Evolutionary conservation across 768 basidiomycete genomes (phyloP), one percentile per base, ranked within the genome.

Genomic region (Leccinum fibrillosum): DNA sequence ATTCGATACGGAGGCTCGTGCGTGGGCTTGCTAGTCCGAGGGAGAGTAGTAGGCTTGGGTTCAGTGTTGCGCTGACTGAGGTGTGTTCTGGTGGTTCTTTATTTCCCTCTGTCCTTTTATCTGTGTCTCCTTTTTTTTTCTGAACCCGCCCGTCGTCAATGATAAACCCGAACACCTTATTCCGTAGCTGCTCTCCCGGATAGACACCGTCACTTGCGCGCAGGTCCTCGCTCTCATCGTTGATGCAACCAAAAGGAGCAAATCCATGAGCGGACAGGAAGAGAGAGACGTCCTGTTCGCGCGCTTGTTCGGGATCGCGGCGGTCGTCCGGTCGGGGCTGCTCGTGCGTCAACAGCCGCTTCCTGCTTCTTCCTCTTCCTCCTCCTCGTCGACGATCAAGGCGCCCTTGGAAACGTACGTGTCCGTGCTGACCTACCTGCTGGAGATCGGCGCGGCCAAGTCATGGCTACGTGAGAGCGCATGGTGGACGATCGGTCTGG

Each of bases 31-130:
- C 90, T 0, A 95, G 92, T 71, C 90, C 94, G 1, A 80, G 94
- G 65, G 95, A 99, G 71, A 92, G 92, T 71, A 96, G 94, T 72
- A 77, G 96, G 63, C 77, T 98, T 37, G 96, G 96, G 17, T 99
- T 98, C 70, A 93, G 94, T 9, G 96, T 99, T 47, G 94, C 94
- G 32, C 77, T 99, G 63, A 94, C 96, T 0, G 95, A 97, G 80
- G 95, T 96, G 67, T 64, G 83, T 56, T 39, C 17, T n/a, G 37
- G 37, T 39, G 1, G 37, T n/a, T 39, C 37, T 17, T 39, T 9
- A 39, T n/a, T 9, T 9, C 4, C 8, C 0, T 39, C 8, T 39
- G 15, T 32, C n/a, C 32, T 5, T 34, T 34, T 34, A 34, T 34
- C 32, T 0, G 0, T 5, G 32, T 34, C 12, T 34, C 45, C 45